Base-by-base conservation (phyloP, 208 protist genomes). In the Blastocrithidia nonstop region DNA sequence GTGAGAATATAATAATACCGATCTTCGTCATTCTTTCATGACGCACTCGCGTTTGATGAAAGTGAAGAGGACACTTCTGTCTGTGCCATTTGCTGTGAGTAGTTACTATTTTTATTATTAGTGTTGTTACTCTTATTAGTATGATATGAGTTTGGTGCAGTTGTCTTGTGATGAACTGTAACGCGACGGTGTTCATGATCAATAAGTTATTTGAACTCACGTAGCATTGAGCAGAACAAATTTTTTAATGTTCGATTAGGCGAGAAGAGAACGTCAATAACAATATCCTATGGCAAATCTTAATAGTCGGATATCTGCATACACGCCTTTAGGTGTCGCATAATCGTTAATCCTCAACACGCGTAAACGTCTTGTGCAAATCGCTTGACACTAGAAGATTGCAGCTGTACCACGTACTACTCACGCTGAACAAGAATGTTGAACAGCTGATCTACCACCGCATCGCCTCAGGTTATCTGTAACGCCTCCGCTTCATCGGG, bases 381-480 rank as follows among this genome's bases (percentile, higher is more conserved):
- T 2, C 66, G 58, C 26, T 62, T 71, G 22, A 59, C 61, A 42
- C 47, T 50, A 3, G 55, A 55, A 0, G 60, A 52, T 38, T 88
- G 71, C 33, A 88, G 53, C 22, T 72, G 66, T n/a, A 91, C 69
- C n/a, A 85, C 57, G 50, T 76, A 91, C 41, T 91, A 71, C 50
- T 83, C 77, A 15, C 71, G 63, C 33, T 83, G 82, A 15, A 75
- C 48, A 7, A 79, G 38, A 25, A 88, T 60, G 57, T 87, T 73
- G 59, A 79, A 76, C 32, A 91, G 39, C 4, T 66, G 45, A 16
- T 57, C 41, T 33, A 87, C 32, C 4, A 66, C 52, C n/a, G 62
- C 45, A 3, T 68, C 26, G 17, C 68, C 67, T 66, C 72, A 88
- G 22, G 80, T 55, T 3, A 54, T 52, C 23, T 48, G 52, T 0